These are phyloP conservation scores for Teratosphaeria nubilosa DNA, from an alignment of 2,329 filamentous ascomycete genomes.

Conservation along the genomic window DNA sequence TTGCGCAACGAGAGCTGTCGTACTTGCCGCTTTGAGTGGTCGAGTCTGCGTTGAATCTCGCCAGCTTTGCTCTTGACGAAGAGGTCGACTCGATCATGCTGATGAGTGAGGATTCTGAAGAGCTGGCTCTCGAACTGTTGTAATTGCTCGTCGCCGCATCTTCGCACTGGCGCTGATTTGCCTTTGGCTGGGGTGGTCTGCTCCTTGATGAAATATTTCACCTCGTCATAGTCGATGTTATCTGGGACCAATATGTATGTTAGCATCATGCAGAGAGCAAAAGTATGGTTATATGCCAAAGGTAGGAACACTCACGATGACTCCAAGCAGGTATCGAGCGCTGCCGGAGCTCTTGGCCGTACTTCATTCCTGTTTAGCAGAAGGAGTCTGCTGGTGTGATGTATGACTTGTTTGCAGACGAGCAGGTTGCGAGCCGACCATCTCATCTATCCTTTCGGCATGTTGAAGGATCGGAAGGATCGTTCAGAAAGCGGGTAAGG, in stretches of 20 bases:
- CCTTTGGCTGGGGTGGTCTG: constrained; percentile 64
- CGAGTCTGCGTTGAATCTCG: constrained; percentile 60
- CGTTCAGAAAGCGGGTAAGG: neutral
- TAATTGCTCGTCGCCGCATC: constrained; percentile 43
- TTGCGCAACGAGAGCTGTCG: constrained; percentile 15
- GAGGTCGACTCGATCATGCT: constrained; percentile 67
- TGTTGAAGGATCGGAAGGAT: neutral
- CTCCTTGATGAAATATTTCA: constrained; percentile 75
- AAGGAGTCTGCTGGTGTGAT: neutral
- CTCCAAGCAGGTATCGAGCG: constrained; percentile 76
- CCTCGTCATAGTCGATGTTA: constrained; percentile 81
- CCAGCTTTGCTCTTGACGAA: constrained; percentile 73
- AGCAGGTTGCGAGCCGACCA: neutral
- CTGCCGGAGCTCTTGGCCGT: constrained; percentile 61
- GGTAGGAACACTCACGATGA: constrained; percentile 47
- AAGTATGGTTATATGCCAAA: neutral
- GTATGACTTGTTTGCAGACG: neutral
- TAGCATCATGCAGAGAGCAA: constrained; percentile 1
- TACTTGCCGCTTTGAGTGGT: constrained; percentile 21
- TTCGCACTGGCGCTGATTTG: constrained; percentile 63
- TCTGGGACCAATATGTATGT: constrained; percentile 38
- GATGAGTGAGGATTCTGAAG: constrained; percentile 57
- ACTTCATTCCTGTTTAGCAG: constrained; percentile 54
- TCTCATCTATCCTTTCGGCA: neutral
- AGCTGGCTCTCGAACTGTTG: constrained; percentile 53